Base-by-base conservation (phyloP, 768 basidiomycete genomes). In the Saitozyma podzolica region DNA sequence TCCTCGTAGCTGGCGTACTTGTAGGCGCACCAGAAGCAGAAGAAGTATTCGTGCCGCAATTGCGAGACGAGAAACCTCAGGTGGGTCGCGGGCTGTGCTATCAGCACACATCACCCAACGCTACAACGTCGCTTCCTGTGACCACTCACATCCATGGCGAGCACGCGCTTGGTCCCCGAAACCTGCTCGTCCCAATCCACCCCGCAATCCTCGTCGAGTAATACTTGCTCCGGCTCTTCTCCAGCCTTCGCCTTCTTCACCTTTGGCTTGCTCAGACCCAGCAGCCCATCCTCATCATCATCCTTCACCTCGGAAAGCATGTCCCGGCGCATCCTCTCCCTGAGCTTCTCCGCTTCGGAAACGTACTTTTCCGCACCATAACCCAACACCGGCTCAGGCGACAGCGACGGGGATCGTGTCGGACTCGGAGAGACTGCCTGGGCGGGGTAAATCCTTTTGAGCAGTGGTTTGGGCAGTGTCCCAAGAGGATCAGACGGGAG, bases 1-100 rank as follows among this genome's bases (percentile, higher is more conserved):
- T 77, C 78, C 13, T 75, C 69, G 45, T 65, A 72, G 37, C 63
- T 68, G 0, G 16, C 52, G 61, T 79, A 79, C 51, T 69, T 68
- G 54, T 66, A 71, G 0, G 71, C 67, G 49, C 78, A 79, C 76
- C 76, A 79, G 61, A 77, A 76, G 43, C 78, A 79, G 61, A 72
- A 77, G 10, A 76, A 54, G 58, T 79, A 68, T 37, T 79, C 76
- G 59, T 67, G 59, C 11, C 78, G 67, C 0, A 79, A 59, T 55
- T 74, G 69, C 16, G 66, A 68, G 17, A 79, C 49, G 11, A 77
- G 70, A 59, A 70, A 77, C 0, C 63, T 57, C 17, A 76, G 65
- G 65, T 79, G 67, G 39, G 65, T 67, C 14, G 59, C 59, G 49
- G 74, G 63, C 78, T 75, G 47, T 6, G 16, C 9, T 8, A 42